These are phyloP conservation scores for Suhomyces sp. DNA, from an alignment of 805 yeast species.

Conservation along the genomic window DNA sequence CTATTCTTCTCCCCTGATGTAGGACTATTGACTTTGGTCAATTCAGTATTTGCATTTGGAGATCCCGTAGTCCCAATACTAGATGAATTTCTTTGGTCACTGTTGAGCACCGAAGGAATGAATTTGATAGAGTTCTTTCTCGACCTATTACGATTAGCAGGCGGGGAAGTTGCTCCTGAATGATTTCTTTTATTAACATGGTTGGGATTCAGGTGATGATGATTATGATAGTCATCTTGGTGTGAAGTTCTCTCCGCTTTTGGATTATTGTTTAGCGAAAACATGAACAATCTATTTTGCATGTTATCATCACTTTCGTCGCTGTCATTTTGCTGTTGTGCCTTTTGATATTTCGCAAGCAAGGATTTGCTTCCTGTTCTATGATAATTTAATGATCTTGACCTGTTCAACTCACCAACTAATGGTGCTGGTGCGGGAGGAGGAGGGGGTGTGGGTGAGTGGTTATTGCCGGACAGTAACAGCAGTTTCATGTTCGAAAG, in stretches of 20 bases:
- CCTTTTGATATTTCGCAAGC: constrained; percentile 18
- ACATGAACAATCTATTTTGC: constrained; percentile 16
- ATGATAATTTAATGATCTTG: constrained; percentile 25
- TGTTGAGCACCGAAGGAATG: constrained; percentile 24
- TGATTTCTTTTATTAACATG: neutral
- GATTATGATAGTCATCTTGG: no score
- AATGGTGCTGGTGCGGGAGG: constrained; percentile 8
- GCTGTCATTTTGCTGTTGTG: constrained; percentile 15
- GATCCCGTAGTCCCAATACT: constrained; percentile 3
- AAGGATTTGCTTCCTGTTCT: constrained; percentile 14
- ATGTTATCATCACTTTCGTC: constrained; percentile 13
- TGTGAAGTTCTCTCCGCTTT: constrained; percentile 1
- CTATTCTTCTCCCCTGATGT: neutral
- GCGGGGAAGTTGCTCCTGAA: constrained; percentile 2
- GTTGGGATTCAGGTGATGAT: no score
- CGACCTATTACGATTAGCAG: constrained; percentile 10
- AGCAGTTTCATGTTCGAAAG: neutral
- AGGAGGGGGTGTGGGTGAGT: constrained; percentile 5
- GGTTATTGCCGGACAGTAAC: neutral
- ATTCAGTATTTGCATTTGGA: neutral
- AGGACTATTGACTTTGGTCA: neutral
- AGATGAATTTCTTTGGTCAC: constrained; percentile 7
- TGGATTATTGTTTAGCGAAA: constrained; percentile 14
- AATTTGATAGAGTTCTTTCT: constrained; percentile 33
- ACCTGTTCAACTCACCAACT: constrained; percentile 17